Conservation (phyloP, 2,329 filamentous ascomycete genomes). For the Rachicladosporium sp. region DNA sequence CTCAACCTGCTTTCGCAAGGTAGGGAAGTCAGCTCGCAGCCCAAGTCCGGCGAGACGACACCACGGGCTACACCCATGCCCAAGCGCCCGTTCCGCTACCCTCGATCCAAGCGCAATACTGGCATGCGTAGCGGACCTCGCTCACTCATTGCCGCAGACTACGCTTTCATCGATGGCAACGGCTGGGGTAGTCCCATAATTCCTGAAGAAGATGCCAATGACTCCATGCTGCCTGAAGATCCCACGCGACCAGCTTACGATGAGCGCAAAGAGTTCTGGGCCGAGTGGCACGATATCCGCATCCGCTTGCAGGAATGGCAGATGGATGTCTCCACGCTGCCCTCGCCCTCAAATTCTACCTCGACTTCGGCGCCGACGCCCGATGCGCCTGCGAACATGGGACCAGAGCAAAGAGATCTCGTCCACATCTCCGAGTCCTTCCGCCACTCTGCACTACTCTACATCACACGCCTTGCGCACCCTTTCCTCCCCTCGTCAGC, state of each 20-base stretch:
- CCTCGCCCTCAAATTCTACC: slow-evolving; percentile 15
- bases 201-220: slow-evolving; percentile 29
- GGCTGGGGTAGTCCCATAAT: slow-evolving; percentile 6
- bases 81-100: slow-evolving; percentile 22
- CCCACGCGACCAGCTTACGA: slow-evolving; percentile 26
- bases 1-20: slow-evolving; percentile 73
- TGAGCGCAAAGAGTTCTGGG: slow-evolving; percentile 55
- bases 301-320: slow-evolving; percentile 69
- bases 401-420: slow-evolving; percentile 51
- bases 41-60: slow-evolving; percentile 1
- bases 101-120: slow-evolving; percentile 39
- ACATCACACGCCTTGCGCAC: slow-evolving; percentile 75
- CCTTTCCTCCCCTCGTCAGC: slow-evolving; percentile 61
- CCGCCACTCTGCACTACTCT: slow-evolving; percentile 76
- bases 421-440: slow-evolving; percentile 80
- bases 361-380: slow-evolving; percentile 6
- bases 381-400: slow-evolving; percentile 16
- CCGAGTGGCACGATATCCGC: slow-evolving; percentile 72
- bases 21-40: slow-evolving; percentile 24
- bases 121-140: not conserved
- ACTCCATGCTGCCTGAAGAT: not conserved
- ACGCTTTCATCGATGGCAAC: slow-evolving; percentile 49
- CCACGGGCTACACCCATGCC: not conserved
- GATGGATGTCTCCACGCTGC: slow-evolving; percentile 39
- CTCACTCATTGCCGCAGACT: slow-evolving; percentile 26